Percentiles rank a stretch among this genome's conserved stretches.
Conservation (phyloP, 2,329 filamentous ascomycete genomes). For the Sclerotinia minor region DNA sequence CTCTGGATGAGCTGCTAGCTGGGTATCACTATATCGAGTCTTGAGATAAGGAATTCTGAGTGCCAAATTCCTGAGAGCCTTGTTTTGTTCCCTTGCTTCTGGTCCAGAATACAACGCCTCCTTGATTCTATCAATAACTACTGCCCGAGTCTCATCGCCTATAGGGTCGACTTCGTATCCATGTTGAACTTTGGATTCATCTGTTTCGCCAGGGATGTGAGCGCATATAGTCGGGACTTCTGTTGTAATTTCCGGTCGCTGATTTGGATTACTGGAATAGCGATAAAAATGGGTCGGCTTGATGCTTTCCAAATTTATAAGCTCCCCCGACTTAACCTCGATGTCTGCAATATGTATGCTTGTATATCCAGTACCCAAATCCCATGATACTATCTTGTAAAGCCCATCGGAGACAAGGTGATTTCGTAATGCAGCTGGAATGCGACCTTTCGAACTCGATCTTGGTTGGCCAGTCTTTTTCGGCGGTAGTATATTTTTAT, state of each 20-base stretch:
- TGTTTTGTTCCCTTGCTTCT: not conserved
- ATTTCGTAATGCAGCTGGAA: not conserved
- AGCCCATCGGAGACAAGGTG: not conserved
- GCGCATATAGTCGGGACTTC: not conserved
- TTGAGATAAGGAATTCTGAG: not conserved
- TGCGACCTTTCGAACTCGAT: not conserved
- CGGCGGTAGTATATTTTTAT: not conserved
- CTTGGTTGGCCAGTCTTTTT: not conserved
- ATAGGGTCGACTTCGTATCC: slow-evolving; percentile 1
- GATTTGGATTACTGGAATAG: not conserved
- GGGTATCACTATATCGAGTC: not conserved
- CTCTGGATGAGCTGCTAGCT: not conserved
- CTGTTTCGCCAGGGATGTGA: not conserved
- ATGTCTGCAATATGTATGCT: not conserved
- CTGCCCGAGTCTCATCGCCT: not conserved
- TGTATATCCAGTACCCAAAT: not conserved
- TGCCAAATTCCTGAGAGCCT: not conserved
- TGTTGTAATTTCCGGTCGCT: not conserved
- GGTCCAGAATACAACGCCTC: not conserved
- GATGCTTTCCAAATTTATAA: slow-evolving; percentile 1
- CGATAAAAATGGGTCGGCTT: not conserved
- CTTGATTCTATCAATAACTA: not conserved
- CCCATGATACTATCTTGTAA: not conserved
- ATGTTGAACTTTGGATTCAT: slow-evolving; percentile 9
- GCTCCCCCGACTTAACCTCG: not conserved